A percentile compares a stretch with the other conserved stretches of the same genome.
Conservation (phyloP, 306 rosid species). For the Alnus rubra region DNA sequence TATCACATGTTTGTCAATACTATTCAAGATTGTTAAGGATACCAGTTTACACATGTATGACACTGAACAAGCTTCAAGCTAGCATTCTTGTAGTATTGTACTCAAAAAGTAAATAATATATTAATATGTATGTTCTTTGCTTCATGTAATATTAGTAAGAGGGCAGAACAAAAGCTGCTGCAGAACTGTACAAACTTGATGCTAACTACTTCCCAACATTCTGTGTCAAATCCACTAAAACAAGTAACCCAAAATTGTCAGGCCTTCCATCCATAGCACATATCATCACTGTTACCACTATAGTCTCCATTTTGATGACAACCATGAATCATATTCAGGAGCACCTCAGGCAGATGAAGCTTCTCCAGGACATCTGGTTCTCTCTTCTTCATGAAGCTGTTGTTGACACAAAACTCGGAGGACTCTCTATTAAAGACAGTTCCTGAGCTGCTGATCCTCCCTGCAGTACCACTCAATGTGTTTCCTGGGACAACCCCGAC, state of each 20-base stretch:
- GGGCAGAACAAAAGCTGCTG: not conserved
- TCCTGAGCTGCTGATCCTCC: not conserved
- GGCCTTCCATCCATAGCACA: not conserved
- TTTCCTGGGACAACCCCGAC: conserved; percentile 5
- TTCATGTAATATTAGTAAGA: not conserved
- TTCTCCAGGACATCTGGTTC: conserved; percentile 12
- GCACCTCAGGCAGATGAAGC: not conserved
- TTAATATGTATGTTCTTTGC: not conserved
- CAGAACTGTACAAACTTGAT: not conserved
- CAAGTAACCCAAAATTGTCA: not conserved
- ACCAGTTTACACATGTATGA: not conserved
- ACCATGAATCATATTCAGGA: not conserved
- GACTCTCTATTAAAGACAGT: conserved; percentile 3
- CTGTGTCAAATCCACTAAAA: no score
- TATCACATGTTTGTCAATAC: not conserved
- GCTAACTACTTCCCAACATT: not conserved
- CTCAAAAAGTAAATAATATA: no score
- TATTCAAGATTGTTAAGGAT: not conserved
- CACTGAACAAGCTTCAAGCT: not conserved
- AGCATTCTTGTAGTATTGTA: not conserved
- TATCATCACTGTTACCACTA: not conserved
- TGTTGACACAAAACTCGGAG: not conserved
- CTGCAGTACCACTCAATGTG: conserved; percentile 4
- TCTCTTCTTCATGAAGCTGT: conserved; percentile 3
- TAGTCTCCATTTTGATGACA: not conserved